Evolutionary conservation across 148 eudicot genomes (phyloP), one percentile per base, ranked within the genome.

Genomic region (Heliamphora exappendiculata): DNA sequence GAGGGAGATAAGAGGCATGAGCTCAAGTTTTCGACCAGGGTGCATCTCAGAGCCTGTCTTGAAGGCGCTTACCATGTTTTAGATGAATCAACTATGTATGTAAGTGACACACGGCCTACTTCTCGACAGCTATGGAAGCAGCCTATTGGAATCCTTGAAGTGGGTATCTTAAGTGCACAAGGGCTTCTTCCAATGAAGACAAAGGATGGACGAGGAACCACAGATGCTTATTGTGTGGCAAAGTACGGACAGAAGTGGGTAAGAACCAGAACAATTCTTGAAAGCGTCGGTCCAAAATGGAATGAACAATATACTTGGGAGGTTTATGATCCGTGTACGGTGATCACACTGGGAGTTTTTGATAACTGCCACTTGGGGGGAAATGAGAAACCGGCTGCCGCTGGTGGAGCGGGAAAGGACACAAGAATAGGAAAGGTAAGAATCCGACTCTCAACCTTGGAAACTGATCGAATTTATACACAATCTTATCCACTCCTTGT

Each of bases 361-460:
- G 83, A 80, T 49, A 84, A 84, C 49, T 74, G 83, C 45, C 82
- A 83, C 44, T 74, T 91, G 58, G 91, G 92, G 41, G 88, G 50
- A 55, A 41, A 82, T 5, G 89, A 89, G 45, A 86, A 87, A 57
- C 76, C 84, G 28, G 76, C 44, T n/a, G 9, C 70, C 3, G 42
- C 28, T 29, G 20, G 39, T 33, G 80, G 78, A 36, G 72, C 63
- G 19, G 64, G 34, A 17, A 68, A 65, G 72, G 86, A 83, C 59
- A 67, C 83, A 8, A 80, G 79, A 47, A 84, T 84, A 22, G 86
- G 86, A 22, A 84, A 84, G 79, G 86, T 84, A 19, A 73, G 86
- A 55, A 80, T 84, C 53, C 78, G 86, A 5, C 79, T 84, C 1
- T 84, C 86, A 3, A 84, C 83, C 26, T 75, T 84, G 11, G 86